phyloP scores from a whole-genome alignment of 2,329 filamentous ascomycete species.

The Sporothrix dimorphospora region DNA sequence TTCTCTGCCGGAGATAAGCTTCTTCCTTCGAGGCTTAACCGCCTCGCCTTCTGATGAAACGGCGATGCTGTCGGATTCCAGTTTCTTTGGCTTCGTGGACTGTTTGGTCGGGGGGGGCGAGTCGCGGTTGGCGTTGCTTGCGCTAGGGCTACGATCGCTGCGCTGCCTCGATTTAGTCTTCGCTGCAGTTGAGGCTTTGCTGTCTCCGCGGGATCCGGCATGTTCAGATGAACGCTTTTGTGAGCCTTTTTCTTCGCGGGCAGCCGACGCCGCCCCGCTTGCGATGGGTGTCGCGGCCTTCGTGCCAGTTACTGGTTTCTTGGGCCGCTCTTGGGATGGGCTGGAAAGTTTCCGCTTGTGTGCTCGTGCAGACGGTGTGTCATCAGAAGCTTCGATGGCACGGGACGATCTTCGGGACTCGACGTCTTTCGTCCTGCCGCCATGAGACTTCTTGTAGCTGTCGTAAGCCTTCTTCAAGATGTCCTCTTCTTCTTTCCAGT shows the following conservation, averaged over 20 bases:
- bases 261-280: conserved; percentile 42
- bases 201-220: conserved; percentile 50
- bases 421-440: conserved; percentile 52
- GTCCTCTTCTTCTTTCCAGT: conserved; percentile 87
- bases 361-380: conserved; percentile 40
- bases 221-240: conserved; percentile 41
- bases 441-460: conserved; percentile 57
- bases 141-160: conserved; percentile 49
- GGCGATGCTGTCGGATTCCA: conserved; percentile 57
- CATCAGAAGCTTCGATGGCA: conserved; percentile 51
- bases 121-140: conserved; percentile 57
- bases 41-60: conserved; percentile 61
- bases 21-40: conserved; percentile 64
- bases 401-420: conserved; percentile 51
- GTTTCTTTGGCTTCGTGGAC: conserved; percentile 53
- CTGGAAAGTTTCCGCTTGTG: conserved; percentile 55
- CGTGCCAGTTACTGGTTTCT: conserved; percentile 44
- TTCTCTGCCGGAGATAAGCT: conserved; percentile 66
- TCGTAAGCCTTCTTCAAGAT: conserved; percentile 78
- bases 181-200: conserved; percentile 50
- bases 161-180: conserved; percentile 28
- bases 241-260: conserved; percentile 51
- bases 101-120: conserved; percentile 55
- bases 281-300: conserved; percentile 34
- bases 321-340: conserved; percentile 50